Percentiles rank a stretch among this genome's conserved stretches.
Conservation (phyloP, 768 basidiomycete species). For the Pulveroboletus ravenelii region DNA sequence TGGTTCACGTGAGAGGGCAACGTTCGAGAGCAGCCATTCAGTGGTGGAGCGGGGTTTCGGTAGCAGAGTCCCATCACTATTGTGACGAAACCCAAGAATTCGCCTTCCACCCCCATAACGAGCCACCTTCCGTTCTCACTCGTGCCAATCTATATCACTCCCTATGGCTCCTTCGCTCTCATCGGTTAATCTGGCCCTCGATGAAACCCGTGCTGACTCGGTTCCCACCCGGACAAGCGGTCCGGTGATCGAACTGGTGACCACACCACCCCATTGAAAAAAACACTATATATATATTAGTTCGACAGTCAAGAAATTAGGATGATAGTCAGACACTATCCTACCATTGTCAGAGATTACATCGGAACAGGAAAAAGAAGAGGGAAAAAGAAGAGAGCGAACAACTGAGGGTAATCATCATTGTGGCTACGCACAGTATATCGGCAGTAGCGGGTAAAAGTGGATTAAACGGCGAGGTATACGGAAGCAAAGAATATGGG, state of each 20-base stretch:
- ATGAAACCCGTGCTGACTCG: not conserved
- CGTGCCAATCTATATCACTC: not conserved
- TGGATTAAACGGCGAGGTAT: constrained; percentile 25
- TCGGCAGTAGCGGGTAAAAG: constrained; percentile 1
- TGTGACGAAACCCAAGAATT: too few relatives aligned
- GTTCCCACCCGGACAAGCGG: not conserved
- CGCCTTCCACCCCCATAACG: not conserved
- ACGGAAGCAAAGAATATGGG: constrained; percentile 11
- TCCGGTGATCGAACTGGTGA: too few relatives aligned
- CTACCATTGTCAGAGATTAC: constrained; percentile 10
- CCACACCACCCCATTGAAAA: too few relatives aligned
- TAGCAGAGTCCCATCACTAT: too few relatives aligned
- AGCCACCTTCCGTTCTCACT: not conserved
- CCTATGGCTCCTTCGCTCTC: not conserved
- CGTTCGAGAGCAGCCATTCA: too few relatives aligned
- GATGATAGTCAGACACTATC: constrained; percentile 12
- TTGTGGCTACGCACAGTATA: constrained; percentile 22
- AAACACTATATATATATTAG: not conserved
- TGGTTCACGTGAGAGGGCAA: too few relatives aligned
- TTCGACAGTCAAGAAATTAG: constrained; percentile 10
- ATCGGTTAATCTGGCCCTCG: not conserved
- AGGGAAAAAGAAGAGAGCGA: not conserved
- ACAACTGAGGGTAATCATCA: constrained; percentile 2
- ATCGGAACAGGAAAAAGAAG: not conserved
- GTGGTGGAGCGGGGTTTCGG: too few relatives aligned